Evolutionary conservation across 1,284 basidiomycete genomes (phyloP).

Genomic region (Inonotus hispidus): DNA sequence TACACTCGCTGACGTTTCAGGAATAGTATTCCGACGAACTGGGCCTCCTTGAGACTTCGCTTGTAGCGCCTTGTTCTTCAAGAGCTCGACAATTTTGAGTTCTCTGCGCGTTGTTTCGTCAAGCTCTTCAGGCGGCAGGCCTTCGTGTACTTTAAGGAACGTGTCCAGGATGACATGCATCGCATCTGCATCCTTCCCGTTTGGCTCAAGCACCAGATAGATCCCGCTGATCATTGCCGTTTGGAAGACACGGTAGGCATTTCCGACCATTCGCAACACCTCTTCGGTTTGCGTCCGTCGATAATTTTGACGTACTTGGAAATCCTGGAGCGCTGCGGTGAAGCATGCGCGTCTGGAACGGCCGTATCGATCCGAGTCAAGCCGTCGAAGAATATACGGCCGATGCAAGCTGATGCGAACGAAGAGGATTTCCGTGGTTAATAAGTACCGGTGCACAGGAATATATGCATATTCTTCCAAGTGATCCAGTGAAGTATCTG

Average conservation of each 20-base stretch:
- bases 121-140: slow-evolving; percentile 50
- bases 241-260: slow-evolving; percentile 79
- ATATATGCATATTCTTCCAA: slow-evolving; percentile 50
- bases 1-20: slow-evolving; percentile 21
- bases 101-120: slow-evolving; percentile 78
- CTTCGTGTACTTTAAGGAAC: slow-evolving; percentile 71
- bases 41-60: slow-evolving; percentile 35
- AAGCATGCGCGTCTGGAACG: slow-evolving; percentile 74
- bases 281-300: slow-evolving; percentile 54
- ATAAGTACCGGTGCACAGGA: slow-evolving; percentile 71
- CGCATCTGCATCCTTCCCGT: slow-evolving; percentile 54
- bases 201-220: slow-evolving; percentile 73
- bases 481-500: slow-evolving; percentile 72
- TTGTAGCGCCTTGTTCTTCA: slow-evolving; percentile 61
- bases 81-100: slow-evolving; percentile 74
- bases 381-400: slow-evolving; percentile 69
- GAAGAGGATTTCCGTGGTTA: slow-evolving; percentile 76
- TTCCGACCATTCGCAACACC: slow-evolving; percentile 62
- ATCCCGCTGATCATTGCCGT: slow-evolving; percentile 84
- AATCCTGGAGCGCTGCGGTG: slow-evolving; percentile 74
- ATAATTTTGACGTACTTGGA: slow-evolving; percentile 63
- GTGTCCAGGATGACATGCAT: slow-evolving; percentile 77
- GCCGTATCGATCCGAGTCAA: slow-evolving; percentile 69
- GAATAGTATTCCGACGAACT: not conserved
- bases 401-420: slow-evolving; percentile 74